Evolutionary conservation across 2,329 filamentous ascomycete species (phyloP).

Genomic region (Colletotrichum sidae): DNA sequence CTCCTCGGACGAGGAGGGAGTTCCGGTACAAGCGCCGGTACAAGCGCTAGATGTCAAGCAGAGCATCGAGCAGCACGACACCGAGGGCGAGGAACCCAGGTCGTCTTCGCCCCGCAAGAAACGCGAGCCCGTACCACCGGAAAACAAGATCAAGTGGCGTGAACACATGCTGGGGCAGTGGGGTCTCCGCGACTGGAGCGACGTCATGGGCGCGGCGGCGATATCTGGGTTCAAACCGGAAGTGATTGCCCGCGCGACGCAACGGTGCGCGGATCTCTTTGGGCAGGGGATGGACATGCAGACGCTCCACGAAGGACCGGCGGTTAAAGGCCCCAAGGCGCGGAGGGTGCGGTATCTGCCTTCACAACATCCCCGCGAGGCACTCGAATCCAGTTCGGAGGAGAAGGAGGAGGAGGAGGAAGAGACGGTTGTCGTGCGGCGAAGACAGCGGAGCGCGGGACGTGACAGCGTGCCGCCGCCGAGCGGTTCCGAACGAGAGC

Average conservation of each 20-base stretch:
- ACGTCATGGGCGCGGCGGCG: constrained; percentile 83
- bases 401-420: constrained; percentile 3
- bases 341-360: constrained; percentile 22
- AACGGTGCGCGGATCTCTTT: constrained; percentile 82
- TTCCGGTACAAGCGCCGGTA: constrained; percentile 30
- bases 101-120: constrained; percentile 35
- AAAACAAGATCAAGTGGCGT: constrained; percentile 37
- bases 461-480: constrained; percentile 40
- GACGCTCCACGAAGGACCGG: constrained; percentile 57
- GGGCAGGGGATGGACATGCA: constrained; percentile 76
- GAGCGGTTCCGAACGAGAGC: constrained; percentile 23
- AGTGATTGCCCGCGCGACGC: constrained; percentile 75
- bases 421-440: constrained; percentile 45
- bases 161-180: constrained; percentile 47
- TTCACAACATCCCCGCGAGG: background rate
- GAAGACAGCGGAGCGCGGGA: constrained; percentile 46
- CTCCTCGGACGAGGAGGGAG: constrained; percentile 38
- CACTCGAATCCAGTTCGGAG: constrained; percentile 13
- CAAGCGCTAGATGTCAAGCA: constrained; percentile 19
- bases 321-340: constrained; percentile 30
- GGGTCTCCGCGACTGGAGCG: constrained; percentile 81
- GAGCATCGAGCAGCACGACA: constrained; percentile 11
- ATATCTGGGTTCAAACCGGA: constrained; percentile 75
- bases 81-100: constrained; percentile 5
- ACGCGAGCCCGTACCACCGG: constrained; percentile 24